These are phyloP conservation scores for Passalora sequoiae DNA, from an alignment of 2,329 filamentous ascomycete genomes.

Conservation along the genomic window DNA sequence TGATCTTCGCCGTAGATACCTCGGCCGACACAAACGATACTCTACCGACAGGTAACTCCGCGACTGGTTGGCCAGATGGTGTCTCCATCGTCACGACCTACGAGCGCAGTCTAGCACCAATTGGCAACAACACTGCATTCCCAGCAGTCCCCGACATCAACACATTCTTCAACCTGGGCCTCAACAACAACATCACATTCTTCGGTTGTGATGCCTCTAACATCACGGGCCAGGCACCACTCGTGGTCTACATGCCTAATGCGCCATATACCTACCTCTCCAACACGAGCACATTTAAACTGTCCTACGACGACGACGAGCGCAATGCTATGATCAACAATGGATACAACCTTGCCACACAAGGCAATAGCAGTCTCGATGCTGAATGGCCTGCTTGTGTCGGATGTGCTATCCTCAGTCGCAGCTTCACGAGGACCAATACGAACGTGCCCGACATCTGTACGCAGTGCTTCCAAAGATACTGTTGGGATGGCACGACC, in stretches of 20 bases:
- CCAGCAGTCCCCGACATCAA: slow-evolving; percentile 67
- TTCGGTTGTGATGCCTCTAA: slow-evolving; percentile 71
- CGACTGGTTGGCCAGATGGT: slow-evolving; percentile 68
- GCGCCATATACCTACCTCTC: slow-evolving; percentile 60
- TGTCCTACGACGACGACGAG: slow-evolving; percentile 57
- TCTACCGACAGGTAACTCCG: slow-evolving; percentile 28
- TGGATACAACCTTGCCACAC: slow-evolving; percentile 76
- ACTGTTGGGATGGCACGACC: slow-evolving; percentile 88
- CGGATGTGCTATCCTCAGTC: slow-evolving; percentile 76
- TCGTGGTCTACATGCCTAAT: slow-evolving; percentile 82
- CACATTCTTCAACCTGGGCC: slow-evolving; percentile 70
- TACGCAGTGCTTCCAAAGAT: slow-evolving; percentile 66
- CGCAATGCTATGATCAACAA: slow-evolving; percentile 81
- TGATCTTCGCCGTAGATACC: slow-evolving; percentile 75
- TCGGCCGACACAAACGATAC: slow-evolving; percentile 61
- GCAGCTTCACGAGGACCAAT: slow-evolving; percentile 67
- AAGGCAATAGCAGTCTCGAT: slow-evolving; percentile 73
- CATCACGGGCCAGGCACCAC: slow-evolving; percentile 54
- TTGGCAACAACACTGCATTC: slow-evolving; percentile 65
- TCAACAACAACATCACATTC: slow-evolving; percentile 67
- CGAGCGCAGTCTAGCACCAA: slow-evolving; percentile 55
- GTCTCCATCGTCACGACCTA: slow-evolving; percentile 70
- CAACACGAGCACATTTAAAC: slow-evolving; percentile 75
- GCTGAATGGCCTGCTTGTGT: slow-evolving; percentile 75
- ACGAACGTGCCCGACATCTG: slow-evolving; percentile 67